A percentile compares a stretch with the other conserved stretches of the same genome.
Conservation (phyloP, 176 grass and related monocot genomes). For the Stipa capillata region DNA sequence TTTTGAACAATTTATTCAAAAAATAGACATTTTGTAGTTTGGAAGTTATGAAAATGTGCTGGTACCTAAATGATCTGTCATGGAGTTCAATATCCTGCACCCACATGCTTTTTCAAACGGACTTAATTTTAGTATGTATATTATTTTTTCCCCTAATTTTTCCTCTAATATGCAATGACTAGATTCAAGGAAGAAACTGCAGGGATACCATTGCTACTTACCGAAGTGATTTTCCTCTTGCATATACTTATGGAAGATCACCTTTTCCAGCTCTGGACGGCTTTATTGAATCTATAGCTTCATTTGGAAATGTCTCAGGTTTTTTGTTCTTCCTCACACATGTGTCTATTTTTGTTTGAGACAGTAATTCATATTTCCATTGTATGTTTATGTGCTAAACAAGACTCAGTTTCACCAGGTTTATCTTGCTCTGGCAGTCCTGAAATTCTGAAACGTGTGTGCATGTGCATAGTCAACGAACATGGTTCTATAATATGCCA, state of each 20-base stretch:
- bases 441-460: not conserved
- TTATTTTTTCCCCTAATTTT: not conserved
- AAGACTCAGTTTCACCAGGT: not conserved
- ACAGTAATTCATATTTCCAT: not conserved
- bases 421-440: not conserved
- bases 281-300: slow-evolving; percentile 88
- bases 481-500: not conserved
- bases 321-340: not conserved
- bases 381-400: not conserved
- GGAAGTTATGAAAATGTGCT: not conserved
- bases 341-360: not conserved
- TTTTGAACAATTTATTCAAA: not conserved
- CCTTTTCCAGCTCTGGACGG: slow-evolving; percentile 86
- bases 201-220: slow-evolving; percentile 40
- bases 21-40: not conserved
- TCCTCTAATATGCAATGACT: slow-evolving; percentile 1
- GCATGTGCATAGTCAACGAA: not conserved
- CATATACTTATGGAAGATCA: slow-evolving; percentile 56
- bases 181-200: slow-evolving; percentile 58
- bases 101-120: not conserved
- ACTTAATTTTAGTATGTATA: not conserved
- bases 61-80: not conserved
- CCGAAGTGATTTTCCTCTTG: slow-evolving; percentile 52
- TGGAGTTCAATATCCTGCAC: not conserved
- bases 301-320: slow-evolving; percentile 73